phyloP scores from a whole-genome alignment of 202 grass and related monocot genomes.

The Tripidium arundinaceum region DNA sequence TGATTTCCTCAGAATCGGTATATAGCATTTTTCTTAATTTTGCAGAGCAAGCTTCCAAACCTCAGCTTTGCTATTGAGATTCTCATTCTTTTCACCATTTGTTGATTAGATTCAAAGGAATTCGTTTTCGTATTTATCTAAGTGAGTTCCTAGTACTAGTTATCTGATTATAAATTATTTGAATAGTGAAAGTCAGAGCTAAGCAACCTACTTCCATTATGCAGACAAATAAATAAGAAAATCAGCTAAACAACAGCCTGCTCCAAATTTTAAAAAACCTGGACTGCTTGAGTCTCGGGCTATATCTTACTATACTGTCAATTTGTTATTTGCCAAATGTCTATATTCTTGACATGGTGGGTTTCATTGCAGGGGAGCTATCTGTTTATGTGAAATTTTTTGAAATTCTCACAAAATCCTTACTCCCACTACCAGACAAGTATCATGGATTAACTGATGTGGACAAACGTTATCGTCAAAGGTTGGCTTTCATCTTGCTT shows the following conservation, averaged over 20 bases:
- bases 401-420: slow-evolving; percentile 98
- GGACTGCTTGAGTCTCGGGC: background rate
- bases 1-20: background rate
- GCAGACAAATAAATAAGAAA: slow-evolving; percentile 10
- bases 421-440: slow-evolving; percentile 96
- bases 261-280: background rate
- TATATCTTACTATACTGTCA: slow-evolving; percentile 12
- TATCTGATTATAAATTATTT: slow-evolving; percentile 9
- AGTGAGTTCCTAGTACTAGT: background rate
- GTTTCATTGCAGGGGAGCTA: slow-evolving; percentile 66
- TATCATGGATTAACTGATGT: slow-evolving; percentile 99
- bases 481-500: slow-evolving; percentile 49
- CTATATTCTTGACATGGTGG: slow-evolving; percentile 11
- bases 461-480: slow-evolving; percentile 95
- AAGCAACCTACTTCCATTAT: background rate
- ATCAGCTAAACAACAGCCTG: background rate
- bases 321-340: slow-evolving; percentile 13
- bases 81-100: background rate
- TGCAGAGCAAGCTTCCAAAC: background rate
- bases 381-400: slow-evolving; percentile 79
- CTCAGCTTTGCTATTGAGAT: background rate
- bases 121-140: background rate
- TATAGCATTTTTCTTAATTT: background rate
- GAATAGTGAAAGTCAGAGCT: background rate
- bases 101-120: background rate